phyloP scores from a whole-genome alignment of 805 yeast genomes.

The Barnettozyma sp. region DNA sequence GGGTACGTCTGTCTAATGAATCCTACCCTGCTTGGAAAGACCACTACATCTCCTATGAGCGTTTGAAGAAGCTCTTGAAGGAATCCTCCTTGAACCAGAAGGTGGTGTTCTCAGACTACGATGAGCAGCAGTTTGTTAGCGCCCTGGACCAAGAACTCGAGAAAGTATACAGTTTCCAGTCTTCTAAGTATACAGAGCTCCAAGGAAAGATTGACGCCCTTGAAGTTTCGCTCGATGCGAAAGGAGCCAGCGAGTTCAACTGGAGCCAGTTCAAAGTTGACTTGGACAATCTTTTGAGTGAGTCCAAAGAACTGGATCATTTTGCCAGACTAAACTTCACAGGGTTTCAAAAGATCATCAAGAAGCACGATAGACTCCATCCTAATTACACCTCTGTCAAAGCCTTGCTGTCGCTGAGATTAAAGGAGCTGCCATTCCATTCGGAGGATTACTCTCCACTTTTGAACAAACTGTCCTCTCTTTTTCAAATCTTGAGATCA shows the following conservation, averaged over 20 bases:
- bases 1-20: slow-evolving; percentile 74
- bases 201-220: slow-evolving; percentile 55
- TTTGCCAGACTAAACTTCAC: slow-evolving; percentile 91
- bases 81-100: slow-evolving; percentile 46
- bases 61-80: slow-evolving; percentile 58
- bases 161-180: slow-evolving; percentile 70
- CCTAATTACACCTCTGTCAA: slow-evolving; percentile 75
- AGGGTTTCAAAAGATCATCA: slow-evolving; percentile 89
- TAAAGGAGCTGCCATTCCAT: slow-evolving; percentile 84
- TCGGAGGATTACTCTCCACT: slow-evolving; percentile 93
- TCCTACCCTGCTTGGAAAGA: slow-evolving; percentile 84
- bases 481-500: slow-evolving; percentile 77
- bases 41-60: slow-evolving; percentile 60
- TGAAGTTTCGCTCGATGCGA: slow-evolving; percentile 53
- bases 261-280: slow-evolving; percentile 55
- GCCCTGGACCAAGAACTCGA: slow-evolving; percentile 64
- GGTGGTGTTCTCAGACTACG: slow-evolving; percentile 58
- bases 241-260: slow-evolving; percentile 35
- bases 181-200: slow-evolving; percentile 58
- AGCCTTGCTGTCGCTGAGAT: slow-evolving; percentile 81
- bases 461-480: slow-evolving; percentile 69
- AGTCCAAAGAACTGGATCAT: slow-evolving; percentile 81
- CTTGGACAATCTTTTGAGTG: slow-evolving; percentile 65
- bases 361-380: slow-evolving; percentile 92
- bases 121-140: slow-evolving; percentile 62